phyloP scores from a whole-genome alignment of 352 stramenopile genomes.

The Thraustochytrium sp. region DNA sequence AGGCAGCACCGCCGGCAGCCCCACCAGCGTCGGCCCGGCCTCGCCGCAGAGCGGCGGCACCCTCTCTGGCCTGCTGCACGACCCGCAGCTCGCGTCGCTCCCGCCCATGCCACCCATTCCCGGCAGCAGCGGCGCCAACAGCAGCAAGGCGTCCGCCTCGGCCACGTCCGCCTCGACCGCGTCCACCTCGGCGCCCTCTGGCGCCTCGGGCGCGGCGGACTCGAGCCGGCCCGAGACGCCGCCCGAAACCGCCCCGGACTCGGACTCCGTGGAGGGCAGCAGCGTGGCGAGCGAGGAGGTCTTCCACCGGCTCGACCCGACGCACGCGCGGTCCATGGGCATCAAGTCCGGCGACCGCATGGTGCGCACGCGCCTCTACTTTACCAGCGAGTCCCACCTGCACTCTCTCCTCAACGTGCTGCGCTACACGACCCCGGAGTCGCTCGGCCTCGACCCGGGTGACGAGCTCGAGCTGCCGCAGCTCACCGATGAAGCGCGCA shows the following conservation, averaged over 20 bases:
- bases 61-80: no score
- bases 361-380: conserved; percentile 97
- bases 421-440: conserved; percentile 48
- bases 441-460: not conserved
- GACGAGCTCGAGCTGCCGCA: conserved; percentile 33
- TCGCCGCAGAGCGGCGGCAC: no score
- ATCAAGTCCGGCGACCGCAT: conserved; percentile 54
- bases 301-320: conserved; percentile 74
- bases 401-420: conserved; percentile 97
- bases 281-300: conserved; percentile 55
- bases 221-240: not conserved
- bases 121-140: not conserved
- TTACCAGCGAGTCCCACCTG: conserved; percentile 97
- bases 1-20: no score
- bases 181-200: not conserved
- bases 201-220: not conserved
- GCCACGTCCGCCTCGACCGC: not conserved
- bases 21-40: no score
- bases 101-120: no score
- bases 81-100: no score
- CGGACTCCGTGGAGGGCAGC: not conserved
- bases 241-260: not conserved
- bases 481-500: conserved; percentile 55
- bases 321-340: conserved; percentile 46
- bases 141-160: not conserved